A percentile compares a stretch with the other conserved stretches of the same genome.
Evolutionary conservation across 129 eudicot species (phyloP).

Genomic region (Lonicera japonica): DNA sequence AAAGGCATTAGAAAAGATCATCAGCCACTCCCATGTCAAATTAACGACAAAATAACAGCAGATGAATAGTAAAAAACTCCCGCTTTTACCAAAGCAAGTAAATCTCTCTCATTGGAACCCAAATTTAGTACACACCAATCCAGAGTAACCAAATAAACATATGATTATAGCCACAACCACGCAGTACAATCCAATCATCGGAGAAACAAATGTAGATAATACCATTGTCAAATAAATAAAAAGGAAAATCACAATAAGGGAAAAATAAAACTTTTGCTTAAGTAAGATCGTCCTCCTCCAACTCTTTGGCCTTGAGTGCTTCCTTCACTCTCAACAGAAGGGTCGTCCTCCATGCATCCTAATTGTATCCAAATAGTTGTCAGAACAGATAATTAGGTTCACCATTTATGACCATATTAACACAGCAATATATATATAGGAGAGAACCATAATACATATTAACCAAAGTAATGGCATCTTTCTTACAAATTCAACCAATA

Average conservation of each 20-base stretch:
- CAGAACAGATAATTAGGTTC: not conserved
- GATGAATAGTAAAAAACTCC: not conserved
- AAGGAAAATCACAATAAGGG: too few species aligned
- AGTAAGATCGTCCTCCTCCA: constrained; percentile 90
- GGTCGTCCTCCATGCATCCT: constrained; percentile 94
- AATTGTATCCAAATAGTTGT: not conserved
- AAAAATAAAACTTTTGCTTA: constrained; percentile 15
- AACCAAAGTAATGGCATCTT: too few species aligned
- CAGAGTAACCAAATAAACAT: not conserved
- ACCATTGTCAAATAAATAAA: not conserved
- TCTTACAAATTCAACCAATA: too few species aligned
- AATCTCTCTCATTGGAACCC: not conserved
- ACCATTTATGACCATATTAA: not conserved
- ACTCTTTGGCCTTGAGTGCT: constrained; percentile 70
- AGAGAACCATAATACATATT: not conserved
- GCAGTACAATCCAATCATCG: constrained; percentile 6
- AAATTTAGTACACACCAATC: constrained; percentile 1
- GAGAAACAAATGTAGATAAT: not conserved
- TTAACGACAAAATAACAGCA: too few species aligned
- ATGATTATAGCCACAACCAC: constrained; percentile 3
- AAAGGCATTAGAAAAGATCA: too few species aligned
- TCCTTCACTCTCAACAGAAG: constrained; percentile 95
- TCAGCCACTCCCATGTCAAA: too few species aligned
- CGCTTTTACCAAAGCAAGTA: not conserved
- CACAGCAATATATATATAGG: too few species aligned